Base-by-base conservation (phyloP, 805 yeast genomes). In the Saccharomycopsis oosterbeekiorum region DNA sequence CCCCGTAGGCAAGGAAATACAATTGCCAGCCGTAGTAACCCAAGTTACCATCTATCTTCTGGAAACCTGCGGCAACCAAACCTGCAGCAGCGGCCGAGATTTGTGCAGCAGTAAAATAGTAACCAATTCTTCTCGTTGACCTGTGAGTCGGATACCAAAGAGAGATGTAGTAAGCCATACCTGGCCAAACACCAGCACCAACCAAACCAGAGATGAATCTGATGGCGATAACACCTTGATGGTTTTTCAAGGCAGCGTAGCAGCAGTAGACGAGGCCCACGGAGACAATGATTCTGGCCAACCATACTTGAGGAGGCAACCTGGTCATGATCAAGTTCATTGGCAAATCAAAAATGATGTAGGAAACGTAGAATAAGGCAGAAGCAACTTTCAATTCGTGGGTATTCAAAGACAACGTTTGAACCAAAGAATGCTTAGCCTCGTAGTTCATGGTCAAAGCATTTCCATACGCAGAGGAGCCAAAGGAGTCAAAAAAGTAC, bases 101-200 rank as follows among this genome's bases (percentile, higher is more conserved):
- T 73, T 89, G 97, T 1, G 97, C 96, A 21, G 97, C 97, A 1
- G 96, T 89, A 72, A 86, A 89, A 72, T 89, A 89, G 74, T 86
- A 89, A 1, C 97, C 97, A 65, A 89, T 86, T 69, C 97, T 77
- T 65, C 82, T 80, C 1, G 96, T 88, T 66, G 84, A 81, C 63
- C 94, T 77, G 56, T 86, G 84, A 59, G 84, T 81, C 1, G 96
- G 96, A 69, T 89, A 89, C 93, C 96, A 89, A 67, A 89, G 74
- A 0, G 92, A 82, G 53, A 89, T 78, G 68, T 89, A 89, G 73
- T 89, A 89, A 24, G 90, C 83, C 86, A 89, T 78, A 10, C 96
- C 96, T 1, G 96, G 96, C 96, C 96, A 89, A 3, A 89, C 83
- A 51, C 96, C 96, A 11, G 96, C 94, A 59, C 89, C 89, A 61